Conservation (phyloP, 345 rosid species). For the Eutrema japonicum region DNA sequence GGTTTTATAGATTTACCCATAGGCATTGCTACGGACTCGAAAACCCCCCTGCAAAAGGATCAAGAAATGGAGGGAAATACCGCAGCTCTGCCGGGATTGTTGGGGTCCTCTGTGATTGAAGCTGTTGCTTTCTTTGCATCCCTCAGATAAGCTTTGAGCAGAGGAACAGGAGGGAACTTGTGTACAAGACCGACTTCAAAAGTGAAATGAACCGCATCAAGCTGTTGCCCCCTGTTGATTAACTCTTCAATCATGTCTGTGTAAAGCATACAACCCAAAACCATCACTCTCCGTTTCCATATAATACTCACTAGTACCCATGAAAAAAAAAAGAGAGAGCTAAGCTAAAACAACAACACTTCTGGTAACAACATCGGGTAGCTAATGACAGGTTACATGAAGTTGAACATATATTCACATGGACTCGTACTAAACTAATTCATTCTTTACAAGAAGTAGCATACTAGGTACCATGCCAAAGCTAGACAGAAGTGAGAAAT, state of each 20-base stretch:
- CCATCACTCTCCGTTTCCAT: slow-evolving; percentile 24
- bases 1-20: neutral
- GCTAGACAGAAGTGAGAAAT: neutral
- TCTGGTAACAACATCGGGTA: neutral
- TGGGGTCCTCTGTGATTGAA: slow-evolving; percentile 71
- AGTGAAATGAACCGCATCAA: slow-evolving; percentile 95
- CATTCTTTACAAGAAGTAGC: neutral
- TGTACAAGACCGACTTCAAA: slow-evolving; percentile 82
- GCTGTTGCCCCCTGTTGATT: slow-evolving; percentile 85
- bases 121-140: slow-evolving; percentile 91
- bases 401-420: slow-evolving; percentile 11
- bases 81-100: slow-evolving; percentile 74
- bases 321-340: neutral
- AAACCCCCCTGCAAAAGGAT: neutral
- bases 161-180: slow-evolving; percentile 79
- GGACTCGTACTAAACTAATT: neutral
- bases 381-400: neutral
- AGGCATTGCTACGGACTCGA: neutral
- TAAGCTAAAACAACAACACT: neutral
- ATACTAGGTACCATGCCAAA: neutral
- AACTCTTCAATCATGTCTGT: slow-evolving; percentile 80
- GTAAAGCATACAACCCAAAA: slow-evolving; percentile 4
- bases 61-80: slow-evolving; percentile 40
- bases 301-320: neutral
- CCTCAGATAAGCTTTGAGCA: slow-evolving; percentile 76